phyloP scores from a whole-genome alignment of 1,284 basidiomycete genomes.

The Sphaerobolus stellatus region DNA sequence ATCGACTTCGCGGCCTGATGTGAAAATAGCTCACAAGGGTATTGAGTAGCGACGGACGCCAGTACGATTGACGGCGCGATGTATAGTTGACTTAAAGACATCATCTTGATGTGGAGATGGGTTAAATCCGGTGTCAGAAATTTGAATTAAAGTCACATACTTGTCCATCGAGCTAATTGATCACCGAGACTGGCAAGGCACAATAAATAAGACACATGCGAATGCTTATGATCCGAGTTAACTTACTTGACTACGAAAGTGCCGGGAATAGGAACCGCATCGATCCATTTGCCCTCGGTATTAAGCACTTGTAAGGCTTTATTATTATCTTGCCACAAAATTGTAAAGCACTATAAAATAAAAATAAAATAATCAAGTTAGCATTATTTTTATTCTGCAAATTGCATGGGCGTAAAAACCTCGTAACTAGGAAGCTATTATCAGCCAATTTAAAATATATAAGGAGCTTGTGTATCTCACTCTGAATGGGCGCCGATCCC shows the following conservation, averaged over 20 bases:
- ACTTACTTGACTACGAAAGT: constrained; percentile 72
- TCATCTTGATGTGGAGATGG: constrained; percentile 64
- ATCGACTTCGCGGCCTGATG: constrained; percentile 32
- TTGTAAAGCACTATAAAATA: constrained; percentile 74
- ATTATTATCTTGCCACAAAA: constrained; percentile 57
- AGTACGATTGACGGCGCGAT: constrained; percentile 77
- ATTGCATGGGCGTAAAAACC: constrained; percentile 24
- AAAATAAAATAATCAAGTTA: constrained; percentile 20
- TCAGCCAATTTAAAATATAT: background rate
- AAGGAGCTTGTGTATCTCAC: constrained; percentile 21
- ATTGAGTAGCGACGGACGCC: constrained; percentile 76
- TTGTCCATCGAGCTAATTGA: constrained; percentile 85
- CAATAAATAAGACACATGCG: no score
- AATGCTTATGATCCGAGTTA: no score
- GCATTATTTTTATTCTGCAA: background rate
- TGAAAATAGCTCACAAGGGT: constrained; percentile 49
- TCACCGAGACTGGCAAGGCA: constrained; percentile 76
- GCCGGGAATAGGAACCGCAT: constrained; percentile 59
- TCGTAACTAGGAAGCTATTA: background rate
- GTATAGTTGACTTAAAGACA: constrained; percentile 82
- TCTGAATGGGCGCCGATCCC: constrained; percentile 71
- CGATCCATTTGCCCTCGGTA: constrained; percentile 58
- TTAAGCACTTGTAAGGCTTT: constrained; percentile 68
- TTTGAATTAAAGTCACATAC: no score
- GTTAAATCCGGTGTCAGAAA: no score